Evolutionary conservation across 192 early-diverging fungal genomes (phyloP).

Genomic region (Dispira simplex): DNA sequence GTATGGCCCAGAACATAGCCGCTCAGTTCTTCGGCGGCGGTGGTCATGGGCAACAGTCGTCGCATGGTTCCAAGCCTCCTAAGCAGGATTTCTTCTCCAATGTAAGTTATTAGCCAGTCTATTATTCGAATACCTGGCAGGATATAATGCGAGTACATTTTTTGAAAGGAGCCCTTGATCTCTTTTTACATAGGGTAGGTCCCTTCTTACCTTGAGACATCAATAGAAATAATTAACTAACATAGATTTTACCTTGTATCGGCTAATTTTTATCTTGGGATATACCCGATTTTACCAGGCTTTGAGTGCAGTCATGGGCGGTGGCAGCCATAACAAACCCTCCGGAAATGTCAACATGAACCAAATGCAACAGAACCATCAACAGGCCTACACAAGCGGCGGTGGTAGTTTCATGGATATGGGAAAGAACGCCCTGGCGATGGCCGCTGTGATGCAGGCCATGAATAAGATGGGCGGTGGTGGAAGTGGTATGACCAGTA

Average conservation of each 20-base stretch:
- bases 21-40: background rate
- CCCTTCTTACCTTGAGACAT: background rate
- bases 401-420: background rate
- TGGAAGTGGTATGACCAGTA: too few species aligned
- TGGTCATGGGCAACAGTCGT: background rate
- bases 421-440: slow-evolving; percentile 2
- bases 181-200: background rate
- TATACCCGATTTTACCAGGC: background rate
- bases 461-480: background rate
- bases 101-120: background rate
- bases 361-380: background rate
- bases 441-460: background rate
- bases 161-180: background rate
- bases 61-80: background rate
- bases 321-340: background rate
- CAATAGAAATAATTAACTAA: background rate
- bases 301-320: background rate
- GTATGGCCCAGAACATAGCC: slow-evolving; percentile 7
- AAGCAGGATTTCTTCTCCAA: slow-evolving; percentile 4
- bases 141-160: background rate
- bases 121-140: background rate
- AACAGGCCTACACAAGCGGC: slow-evolving; percentile 3
- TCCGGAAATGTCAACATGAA: background rate
- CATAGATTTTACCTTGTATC: background rate
- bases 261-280: background rate